Evolutionary conservation across 345 rosid genomes (phyloP).

Genomic region (Nephelium lappaceum): DNA sequence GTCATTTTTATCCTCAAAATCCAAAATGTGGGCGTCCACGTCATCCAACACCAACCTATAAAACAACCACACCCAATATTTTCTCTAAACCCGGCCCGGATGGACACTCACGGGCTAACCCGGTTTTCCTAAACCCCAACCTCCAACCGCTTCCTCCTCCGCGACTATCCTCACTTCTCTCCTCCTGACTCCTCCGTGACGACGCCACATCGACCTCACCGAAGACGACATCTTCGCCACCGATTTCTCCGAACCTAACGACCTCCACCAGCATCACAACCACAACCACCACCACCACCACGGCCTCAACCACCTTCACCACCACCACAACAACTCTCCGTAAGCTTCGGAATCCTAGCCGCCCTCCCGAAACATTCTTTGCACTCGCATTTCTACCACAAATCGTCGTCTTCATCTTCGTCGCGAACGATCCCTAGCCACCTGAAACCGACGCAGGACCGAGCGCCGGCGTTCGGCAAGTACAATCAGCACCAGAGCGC

Average conservation of each 20-base stretch:
- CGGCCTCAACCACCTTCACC: slow-evolving; percentile 22
- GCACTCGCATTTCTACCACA: slow-evolving; percentile 55
- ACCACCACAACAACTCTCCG: slow-evolving; percentile 40
- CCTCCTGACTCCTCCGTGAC: slow-evolving; percentile 21
- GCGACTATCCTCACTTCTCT: slow-evolving; percentile 23
- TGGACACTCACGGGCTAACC: slow-evolving; percentile 41
- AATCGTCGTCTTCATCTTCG: slow-evolving; percentile 45
- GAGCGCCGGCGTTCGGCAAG: slow-evolving; percentile 41
- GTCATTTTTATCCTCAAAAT: background rate
- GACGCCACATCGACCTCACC: slow-evolving; percentile 51
- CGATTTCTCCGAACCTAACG: slow-evolving; percentile 44
- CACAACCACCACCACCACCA: slow-evolving; percentile 24
- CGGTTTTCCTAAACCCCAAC: slow-evolving; percentile 33
- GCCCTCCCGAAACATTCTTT: slow-evolving; percentile 59
- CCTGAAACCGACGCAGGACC: slow-evolving; percentile 73
- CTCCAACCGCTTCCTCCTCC: slow-evolving; percentile 44
- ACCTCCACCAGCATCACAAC: too few species aligned
- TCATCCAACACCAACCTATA: slow-evolving; percentile 15
- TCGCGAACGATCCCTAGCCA: slow-evolving; percentile 60
- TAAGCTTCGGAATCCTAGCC: slow-evolving; percentile 76
- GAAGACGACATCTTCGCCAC: slow-evolving; percentile 70
- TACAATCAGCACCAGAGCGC: slow-evolving; percentile 60
- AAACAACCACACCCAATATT: background rate
- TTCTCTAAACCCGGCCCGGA: slow-evolving; percentile 17
- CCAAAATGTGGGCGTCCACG: background rate